These are phyloP conservation scores for Penstemon barbatus DNA, from an alignment of 257 asterid species.

Conservation along the genomic window DNA sequence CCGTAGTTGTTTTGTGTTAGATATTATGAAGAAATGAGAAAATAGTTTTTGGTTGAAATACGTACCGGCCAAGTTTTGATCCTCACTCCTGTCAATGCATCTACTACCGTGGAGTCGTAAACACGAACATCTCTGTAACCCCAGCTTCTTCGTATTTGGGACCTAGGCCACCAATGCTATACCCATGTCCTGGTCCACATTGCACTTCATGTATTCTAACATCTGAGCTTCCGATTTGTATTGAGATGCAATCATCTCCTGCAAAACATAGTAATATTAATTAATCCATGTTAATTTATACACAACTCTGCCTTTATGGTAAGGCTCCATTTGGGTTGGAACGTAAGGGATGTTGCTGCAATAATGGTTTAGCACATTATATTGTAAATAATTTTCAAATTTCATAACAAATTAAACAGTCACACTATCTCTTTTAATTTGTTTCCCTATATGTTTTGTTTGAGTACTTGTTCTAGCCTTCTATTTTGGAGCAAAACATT, in stretches of 20 bases:
- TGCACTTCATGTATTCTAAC: constrained; percentile 18
- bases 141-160: neutral
- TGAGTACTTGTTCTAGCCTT: too few relatives aligned
- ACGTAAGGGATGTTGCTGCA: too few relatives aligned
- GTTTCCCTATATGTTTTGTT: too few relatives aligned
- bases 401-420: too few relatives aligned
- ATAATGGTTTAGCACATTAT: too few relatives aligned
- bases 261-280: neutral
- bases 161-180: constrained; percentile 33
- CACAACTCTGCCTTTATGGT: too few relatives aligned
- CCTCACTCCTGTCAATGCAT: constrained; percentile 34
- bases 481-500: too few relatives aligned
- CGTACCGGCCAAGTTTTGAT: constrained; percentile 40
- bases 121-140: constrained; percentile 19
- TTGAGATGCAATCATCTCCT: constrained; percentile 37
- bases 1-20: neutral
- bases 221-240: constrained; percentile 30
- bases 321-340: too few relatives aligned
- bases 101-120: constrained; percentile 6
- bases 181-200: constrained; percentile 46
- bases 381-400: too few relatives aligned
- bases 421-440: too few relatives aligned
- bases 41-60: neutral
- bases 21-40: neutral
- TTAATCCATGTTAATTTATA: too few relatives aligned